phyloP scores from a whole-genome alignment of 2,329 filamentous ascomycete genomes.

The Penicillium sp. region DNA sequence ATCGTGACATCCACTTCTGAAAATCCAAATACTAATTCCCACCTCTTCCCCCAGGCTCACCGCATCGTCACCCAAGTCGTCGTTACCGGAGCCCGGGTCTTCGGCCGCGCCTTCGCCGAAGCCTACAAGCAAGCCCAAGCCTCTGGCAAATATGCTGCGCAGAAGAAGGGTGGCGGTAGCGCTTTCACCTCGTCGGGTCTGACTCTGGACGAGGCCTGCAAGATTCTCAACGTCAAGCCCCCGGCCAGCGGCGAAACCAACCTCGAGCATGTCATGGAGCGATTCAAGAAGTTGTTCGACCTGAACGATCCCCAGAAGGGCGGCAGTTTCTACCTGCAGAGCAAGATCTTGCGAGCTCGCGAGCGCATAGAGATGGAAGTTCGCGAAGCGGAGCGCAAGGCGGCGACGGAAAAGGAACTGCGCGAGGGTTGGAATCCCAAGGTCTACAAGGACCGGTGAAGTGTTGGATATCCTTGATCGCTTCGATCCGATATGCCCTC shows the following conservation, averaged over 20 bases:
- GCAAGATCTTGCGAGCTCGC: slow-evolving; percentile 88
- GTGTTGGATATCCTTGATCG: not conserved
- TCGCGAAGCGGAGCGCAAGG: slow-evolving; percentile 69
- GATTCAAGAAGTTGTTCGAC: slow-evolving; percentile 95
- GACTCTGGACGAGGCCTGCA: slow-evolving; percentile 94
- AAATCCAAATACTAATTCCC: slow-evolving; percentile 11
- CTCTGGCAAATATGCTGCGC: slow-evolving; percentile 77
- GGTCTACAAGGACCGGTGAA: slow-evolving; percentile 81
- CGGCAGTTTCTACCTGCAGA: slow-evolving; percentile 97
- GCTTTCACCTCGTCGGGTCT: slow-evolving; percentile 68
- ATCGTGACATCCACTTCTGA: not conserved
- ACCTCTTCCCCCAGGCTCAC: slow-evolving; percentile 68
- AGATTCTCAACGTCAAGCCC: slow-evolving; percentile 93
- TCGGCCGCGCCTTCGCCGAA: slow-evolving; percentile 89
- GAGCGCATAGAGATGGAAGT: slow-evolving; percentile 91
- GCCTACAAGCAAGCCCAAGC: slow-evolving; percentile 95
- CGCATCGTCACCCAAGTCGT: slow-evolving; percentile 93
- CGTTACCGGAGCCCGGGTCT: slow-evolving; percentile 84
- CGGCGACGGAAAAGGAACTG: slow-evolving; percentile 74
- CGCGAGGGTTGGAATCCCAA: slow-evolving; percentile 93
- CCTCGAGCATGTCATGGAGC: slow-evolving; percentile 75
- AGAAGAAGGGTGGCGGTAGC: slow-evolving; percentile 64
- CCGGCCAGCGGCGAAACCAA: slow-evolving; percentile 77
- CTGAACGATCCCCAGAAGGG: slow-evolving; percentile 93
- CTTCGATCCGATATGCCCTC: not conserved